A percentile compares a stretch with the other conserved stretches of the same genome.
Conservation (phyloP, 345 rosid species). For the Brassica napus region Da-Ae NC_063448.1:43184001-43184500, state of each 20-base stretch:
- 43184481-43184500: constrained; percentile 12
- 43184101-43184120: neutral
- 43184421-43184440: neutral
- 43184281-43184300: constrained; percentile 39
- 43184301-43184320: constrained; percentile 75
- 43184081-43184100: constrained; percentile 13
- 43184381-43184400: constrained; percentile 33
- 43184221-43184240: constrained; percentile 86
- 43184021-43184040: neutral
- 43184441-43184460: constrained; percentile 13
- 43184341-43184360: constrained; percentile 59
- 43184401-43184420: constrained; percentile 45
- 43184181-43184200: constrained; percentile 44
- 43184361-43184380: constrained; percentile 81
- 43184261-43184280: constrained; percentile 57
- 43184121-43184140: constrained; percentile 3
- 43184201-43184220: constrained; percentile 78
- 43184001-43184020: neutral
- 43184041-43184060: neutral
- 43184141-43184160: neutral
- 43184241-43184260: constrained; percentile 76
- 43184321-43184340: constrained; percentile 64
- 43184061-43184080: neutral
- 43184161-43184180: neutral
- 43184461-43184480: constrained; percentile 9